Evolutionary conservation across 2,329 filamentous ascomycete genomes (phyloP).

Genomic region (Fusarium azukiicola): DNA sequence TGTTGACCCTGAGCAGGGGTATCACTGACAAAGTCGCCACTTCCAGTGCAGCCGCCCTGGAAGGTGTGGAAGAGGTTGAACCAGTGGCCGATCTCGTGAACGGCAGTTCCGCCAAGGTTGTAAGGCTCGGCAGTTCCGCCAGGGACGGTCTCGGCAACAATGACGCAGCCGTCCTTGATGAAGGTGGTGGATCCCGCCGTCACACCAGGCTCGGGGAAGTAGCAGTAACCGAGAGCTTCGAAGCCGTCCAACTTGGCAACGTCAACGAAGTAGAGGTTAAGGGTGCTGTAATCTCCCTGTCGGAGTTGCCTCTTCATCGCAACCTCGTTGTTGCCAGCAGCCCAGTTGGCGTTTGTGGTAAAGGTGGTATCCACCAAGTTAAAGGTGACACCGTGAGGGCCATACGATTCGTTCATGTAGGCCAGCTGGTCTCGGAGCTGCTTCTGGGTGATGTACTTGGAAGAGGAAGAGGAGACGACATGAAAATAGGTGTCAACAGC

Average conservation of each 20-base stretch:
- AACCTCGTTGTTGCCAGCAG: slow-evolving; percentile 62
- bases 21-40: slow-evolving; percentile 65
- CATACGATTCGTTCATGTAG: slow-evolving; percentile 69
- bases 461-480: slow-evolving; percentile 48
- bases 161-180: slow-evolving; percentile 64
- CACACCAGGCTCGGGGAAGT: slow-evolving; percentile 62
- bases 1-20: slow-evolving; percentile 62
- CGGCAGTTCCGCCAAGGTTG: slow-evolving; percentile 54
- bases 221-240: slow-evolving; percentile 65
- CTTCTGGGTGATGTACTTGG: slow-evolving; percentile 46
- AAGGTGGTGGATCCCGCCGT: slow-evolving; percentile 49
- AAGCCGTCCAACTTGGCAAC: slow-evolving; percentile 39
- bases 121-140: slow-evolving; percentile 61
- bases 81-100: slow-evolving; percentile 67
- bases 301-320: slow-evolving; percentile 70
- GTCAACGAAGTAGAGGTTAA: slow-evolving; percentile 61
- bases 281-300: slow-evolving; percentile 66
- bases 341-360: slow-evolving; percentile 72
- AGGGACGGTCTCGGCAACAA: slow-evolving; percentile 62
- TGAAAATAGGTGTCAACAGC: slow-evolving; percentile 51
- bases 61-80: slow-evolving; percentile 68
- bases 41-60: slow-evolving; percentile 58
- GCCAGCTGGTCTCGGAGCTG: slow-evolving; percentile 62
- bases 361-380: slow-evolving; percentile 66
- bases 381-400: slow-evolving; percentile 68